Evolutionary conservation across 768 basidiomycete genomes (phyloP).

Genomic region (Amanita exitialis): DNA sequence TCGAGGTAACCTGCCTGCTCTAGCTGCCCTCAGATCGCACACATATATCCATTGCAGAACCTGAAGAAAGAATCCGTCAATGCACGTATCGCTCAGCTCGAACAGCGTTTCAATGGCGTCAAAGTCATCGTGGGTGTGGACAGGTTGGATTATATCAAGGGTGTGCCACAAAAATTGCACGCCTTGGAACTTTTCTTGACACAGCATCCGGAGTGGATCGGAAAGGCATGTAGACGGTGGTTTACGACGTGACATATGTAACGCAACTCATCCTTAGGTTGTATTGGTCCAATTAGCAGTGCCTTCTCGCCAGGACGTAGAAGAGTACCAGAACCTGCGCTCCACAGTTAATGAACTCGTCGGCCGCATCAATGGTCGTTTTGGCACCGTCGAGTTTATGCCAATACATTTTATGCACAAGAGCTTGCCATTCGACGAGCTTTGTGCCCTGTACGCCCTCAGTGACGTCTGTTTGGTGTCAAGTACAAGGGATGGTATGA

Average conservation of each 20-base stretch:
- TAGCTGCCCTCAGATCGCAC: background rate
- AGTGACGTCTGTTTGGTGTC: constrained; percentile 95
- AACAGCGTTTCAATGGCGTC: constrained; percentile 86
- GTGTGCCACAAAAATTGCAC: constrained; percentile 96
- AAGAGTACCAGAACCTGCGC: constrained; percentile 97
- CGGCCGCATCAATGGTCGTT: constrained; percentile 96
- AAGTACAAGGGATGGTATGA: constrained; percentile 97
- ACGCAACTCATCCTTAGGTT: constrained; percentile 38
- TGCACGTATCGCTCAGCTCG: constrained; percentile 69
- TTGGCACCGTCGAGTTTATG: constrained; percentile 99
- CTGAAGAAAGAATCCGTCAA: constrained; percentile 73
- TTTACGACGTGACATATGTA: background rate
- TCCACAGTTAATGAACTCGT: constrained; percentile 96
- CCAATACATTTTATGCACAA: constrained; percentile 99
- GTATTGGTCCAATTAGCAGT: constrained; percentile 96
- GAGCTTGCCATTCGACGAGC: constrained; percentile 83
- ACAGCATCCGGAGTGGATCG: constrained; percentile 99
- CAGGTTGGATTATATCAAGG: constrained; percentile 98
- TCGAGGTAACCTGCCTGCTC: constrained; percentile 40
- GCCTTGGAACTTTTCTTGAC: constrained; percentile 93
- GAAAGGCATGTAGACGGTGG: constrained; percentile 50
- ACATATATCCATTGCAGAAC: constrained; percentile 37
- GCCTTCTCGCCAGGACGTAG: constrained; percentile 95
- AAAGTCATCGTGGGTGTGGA: constrained; percentile 99
- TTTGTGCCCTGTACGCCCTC: constrained; percentile 95